Evolutionary conservation across 768 basidiomycete genomes (phyloP), one percentile per base, ranked within the genome.

Genomic region (Saitozyma sp.): DNA sequence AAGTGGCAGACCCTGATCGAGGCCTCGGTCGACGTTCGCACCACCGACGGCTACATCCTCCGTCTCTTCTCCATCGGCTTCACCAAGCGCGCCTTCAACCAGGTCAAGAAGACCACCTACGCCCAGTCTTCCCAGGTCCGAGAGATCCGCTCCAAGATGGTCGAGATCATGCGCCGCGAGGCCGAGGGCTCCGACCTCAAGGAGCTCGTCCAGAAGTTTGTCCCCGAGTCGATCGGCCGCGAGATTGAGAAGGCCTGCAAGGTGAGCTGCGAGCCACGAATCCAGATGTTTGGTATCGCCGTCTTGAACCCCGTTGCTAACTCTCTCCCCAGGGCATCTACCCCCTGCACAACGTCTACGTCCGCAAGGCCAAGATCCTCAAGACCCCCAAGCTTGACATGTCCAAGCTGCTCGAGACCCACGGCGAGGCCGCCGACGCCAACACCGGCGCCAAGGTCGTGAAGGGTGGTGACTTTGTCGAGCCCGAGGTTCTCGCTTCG

Each of bases 1-100:
- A 99, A 98, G 84, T 99, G 96, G 96, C 96, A 98, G 83, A 88
- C 95, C 17, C 89, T 98, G 78, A 94, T 99, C 76, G 96, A 98
- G 83, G 96, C 96, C 45, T 91, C 93, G 81, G 90, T 97, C 80
- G 96, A 99, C 79, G 93, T 99, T 75, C 93, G 93, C 84, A 99
- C 96, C 62, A 95, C 94, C 69, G 96, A 99, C 81, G 96, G 96
- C 54, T 99, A 99, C 86, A 90, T 98, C 80, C 85, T 99, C 82
- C 92, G 96, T 66, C 90, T 99, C 69, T 99, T 99, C 83, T 89
- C 92, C 68, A 98, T 99, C 75, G 96, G 89, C 71, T 99, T 98
- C 88, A 98, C 96, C 75, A 96, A 95, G 85, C 90, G 92, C 70
- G 88, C 94, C 70, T 92, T 88, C 76, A 85, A 88, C 75, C 96